phyloP scores from a whole-genome alignment of 495 filamentous ascomycete species.

The Viridothelium virens region DNA sequence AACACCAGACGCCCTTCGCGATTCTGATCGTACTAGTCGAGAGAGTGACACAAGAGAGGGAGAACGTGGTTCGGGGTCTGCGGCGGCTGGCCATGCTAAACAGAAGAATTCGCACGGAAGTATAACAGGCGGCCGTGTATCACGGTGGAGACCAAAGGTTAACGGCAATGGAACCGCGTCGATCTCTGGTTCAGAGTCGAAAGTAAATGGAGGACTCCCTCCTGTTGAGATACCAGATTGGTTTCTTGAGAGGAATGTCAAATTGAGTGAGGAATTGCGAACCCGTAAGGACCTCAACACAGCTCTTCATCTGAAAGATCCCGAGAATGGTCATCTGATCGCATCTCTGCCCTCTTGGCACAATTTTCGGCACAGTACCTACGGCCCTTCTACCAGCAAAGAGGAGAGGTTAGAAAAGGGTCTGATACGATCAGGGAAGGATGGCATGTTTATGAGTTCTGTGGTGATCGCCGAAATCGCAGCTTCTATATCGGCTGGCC shows the following conservation, averaged over 20 bases:
- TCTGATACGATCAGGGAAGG: conserved; percentile 23
- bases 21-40: background rate
- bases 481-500: conserved; percentile 15
- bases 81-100: background rate
- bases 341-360: conserved; percentile 18
- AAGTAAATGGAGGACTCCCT: conserved; percentile 20
- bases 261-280: conserved; percentile 25
- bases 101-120: background rate
- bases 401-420: conserved; percentile 25
- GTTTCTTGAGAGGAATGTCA: conserved; percentile 38
- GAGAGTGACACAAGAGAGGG: background rate
- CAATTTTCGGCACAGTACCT: background rate
- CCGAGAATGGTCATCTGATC: conserved; percentile 19
- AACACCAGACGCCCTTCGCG: background rate
- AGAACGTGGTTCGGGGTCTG: background rate
- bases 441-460: background rate
- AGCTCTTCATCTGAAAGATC: conserved; percentile 19
- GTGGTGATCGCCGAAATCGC: conserved; percentile 20
- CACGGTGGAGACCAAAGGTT: conserved; percentile 14
- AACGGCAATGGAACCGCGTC: conserved; percentile 28
- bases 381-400: background rate
- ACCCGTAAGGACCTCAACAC: background rate
- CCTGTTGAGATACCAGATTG: conserved; percentile 34
- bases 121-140: background rate
- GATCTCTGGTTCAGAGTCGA: conserved; percentile 26